Conservation (phyloP, 306 rosid species). For the Quercus agrifolia region DNA sequence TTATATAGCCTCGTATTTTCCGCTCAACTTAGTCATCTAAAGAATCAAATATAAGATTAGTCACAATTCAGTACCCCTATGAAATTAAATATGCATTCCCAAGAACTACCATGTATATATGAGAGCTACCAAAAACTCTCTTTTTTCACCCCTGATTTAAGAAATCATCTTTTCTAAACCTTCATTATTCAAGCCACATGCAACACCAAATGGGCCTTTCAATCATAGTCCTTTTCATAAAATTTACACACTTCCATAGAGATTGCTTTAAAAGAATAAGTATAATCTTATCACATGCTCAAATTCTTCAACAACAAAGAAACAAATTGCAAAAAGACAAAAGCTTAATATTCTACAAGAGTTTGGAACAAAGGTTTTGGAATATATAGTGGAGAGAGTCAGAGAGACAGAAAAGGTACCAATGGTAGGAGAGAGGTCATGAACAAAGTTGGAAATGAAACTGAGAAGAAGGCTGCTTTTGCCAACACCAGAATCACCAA, state of each 20-base stretch:
- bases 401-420: constrained; percentile 38
- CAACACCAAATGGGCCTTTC: background rate
- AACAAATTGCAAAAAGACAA: background rate
- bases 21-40: too few relatives aligned
- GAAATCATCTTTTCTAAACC: background rate
- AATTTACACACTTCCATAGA: background rate
- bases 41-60: too few relatives aligned
- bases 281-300: background rate
- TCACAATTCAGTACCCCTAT: too few relatives aligned
- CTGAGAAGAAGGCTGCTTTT: constrained; percentile 91
- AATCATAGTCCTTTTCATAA: background rate
- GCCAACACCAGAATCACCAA: constrained; percentile 97
- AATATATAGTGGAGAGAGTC: background rate
- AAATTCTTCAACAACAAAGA: background rate
- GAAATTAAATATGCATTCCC: background rate
- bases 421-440: constrained; percentile 74
- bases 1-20: too few relatives aligned
- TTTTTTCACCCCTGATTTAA: background rate
- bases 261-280: background rate
- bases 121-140: background rate
- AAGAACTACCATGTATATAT: background rate
- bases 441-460: constrained; percentile 68
- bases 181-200: background rate
- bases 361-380: background rate
- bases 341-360: background rate